phyloP scores from a whole-genome alignment of 345 rosid species.

The Eucalyptus marginata region DNA sequence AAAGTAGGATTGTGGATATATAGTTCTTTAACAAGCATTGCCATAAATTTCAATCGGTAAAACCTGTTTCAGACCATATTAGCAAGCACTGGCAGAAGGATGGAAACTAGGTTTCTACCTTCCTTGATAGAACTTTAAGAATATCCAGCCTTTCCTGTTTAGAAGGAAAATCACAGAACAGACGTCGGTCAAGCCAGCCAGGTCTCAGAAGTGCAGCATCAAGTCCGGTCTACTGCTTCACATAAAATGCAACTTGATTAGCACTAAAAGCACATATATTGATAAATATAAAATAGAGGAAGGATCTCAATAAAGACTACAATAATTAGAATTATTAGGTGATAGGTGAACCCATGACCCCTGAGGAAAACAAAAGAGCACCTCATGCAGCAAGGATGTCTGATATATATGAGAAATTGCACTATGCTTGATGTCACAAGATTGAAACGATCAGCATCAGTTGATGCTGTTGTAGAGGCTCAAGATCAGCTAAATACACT shows the following conservation, averaged over 20 bases:
- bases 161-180: conserved; percentile 88
- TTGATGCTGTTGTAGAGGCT: neutral
- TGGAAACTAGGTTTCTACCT: conserved; percentile 25
- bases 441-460: neutral
- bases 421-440: neutral
- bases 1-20: neutral
- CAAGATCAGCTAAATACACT: neutral
- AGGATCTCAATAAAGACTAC: neutral
- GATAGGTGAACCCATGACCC: neutral
- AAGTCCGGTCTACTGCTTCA: conserved; percentile 87
- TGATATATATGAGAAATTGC: neutral
- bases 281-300: neutral
- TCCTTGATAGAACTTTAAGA: conserved; percentile 69
- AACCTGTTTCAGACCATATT: neutral
- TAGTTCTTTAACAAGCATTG: neutral
- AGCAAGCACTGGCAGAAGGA: neutral
- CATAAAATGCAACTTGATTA: neutral
- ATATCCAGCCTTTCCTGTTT: conserved; percentile 63
- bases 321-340: neutral
- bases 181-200: conserved; percentile 82
- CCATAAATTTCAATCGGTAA: neutral
- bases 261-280: neutral
- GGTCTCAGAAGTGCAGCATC: conserved; percentile 93
- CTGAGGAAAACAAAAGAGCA: neutral
- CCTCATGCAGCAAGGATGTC: neutral